These are phyloP conservation scores for Apiosordaria backusii DNA, from an alignment of 495 filamentous ascomycete species.

Conservation along the genomic window DNA sequence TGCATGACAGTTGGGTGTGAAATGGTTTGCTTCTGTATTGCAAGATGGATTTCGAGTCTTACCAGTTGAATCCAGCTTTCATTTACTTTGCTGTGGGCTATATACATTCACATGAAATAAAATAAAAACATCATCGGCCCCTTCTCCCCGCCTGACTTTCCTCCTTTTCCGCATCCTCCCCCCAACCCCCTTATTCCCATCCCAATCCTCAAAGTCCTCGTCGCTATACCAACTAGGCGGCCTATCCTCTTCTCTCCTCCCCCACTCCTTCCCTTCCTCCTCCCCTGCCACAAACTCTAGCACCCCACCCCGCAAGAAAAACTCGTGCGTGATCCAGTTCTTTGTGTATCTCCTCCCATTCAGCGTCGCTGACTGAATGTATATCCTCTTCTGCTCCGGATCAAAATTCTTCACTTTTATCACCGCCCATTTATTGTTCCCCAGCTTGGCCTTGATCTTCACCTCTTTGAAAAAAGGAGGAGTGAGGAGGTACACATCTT, in stretches of 20 bases:
- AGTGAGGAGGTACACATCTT: conserved; percentile 69
- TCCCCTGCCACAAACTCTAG: conserved; percentile 61
- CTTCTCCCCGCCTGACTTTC: neutral
- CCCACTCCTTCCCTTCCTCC: conserved; percentile 64
- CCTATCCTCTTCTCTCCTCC: conserved; percentile 58
- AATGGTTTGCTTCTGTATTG: too few species aligned
- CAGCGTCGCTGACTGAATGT: conserved; percentile 63
- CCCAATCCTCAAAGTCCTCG: neutral
- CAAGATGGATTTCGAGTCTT: too few species aligned
- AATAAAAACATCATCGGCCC: neutral
- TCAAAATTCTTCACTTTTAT: conserved; percentile 59
- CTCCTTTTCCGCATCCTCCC: neutral
- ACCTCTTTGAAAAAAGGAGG: conserved; percentile 63
- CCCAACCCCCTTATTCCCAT: neutral
- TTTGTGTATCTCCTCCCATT: conserved; percentile 59
- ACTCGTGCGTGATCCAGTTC: conserved; percentile 72
- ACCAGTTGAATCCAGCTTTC: too few species aligned
- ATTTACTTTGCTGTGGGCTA: too few species aligned
- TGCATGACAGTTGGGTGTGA: too few species aligned
- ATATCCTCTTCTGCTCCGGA: conserved; percentile 48
- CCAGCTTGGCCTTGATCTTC: conserved; percentile 42
- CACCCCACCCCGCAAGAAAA: conserved; percentile 63
- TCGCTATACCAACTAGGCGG: conserved; percentile 52
- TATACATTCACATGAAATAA: too few species aligned
- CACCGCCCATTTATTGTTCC: conserved; percentile 48